Evolutionary conservation across 495 filamentous ascomycete species (phyloP), one percentile per base, ranked within the genome.

Genomic region (Penicillium dipodomyicola): DNA sequence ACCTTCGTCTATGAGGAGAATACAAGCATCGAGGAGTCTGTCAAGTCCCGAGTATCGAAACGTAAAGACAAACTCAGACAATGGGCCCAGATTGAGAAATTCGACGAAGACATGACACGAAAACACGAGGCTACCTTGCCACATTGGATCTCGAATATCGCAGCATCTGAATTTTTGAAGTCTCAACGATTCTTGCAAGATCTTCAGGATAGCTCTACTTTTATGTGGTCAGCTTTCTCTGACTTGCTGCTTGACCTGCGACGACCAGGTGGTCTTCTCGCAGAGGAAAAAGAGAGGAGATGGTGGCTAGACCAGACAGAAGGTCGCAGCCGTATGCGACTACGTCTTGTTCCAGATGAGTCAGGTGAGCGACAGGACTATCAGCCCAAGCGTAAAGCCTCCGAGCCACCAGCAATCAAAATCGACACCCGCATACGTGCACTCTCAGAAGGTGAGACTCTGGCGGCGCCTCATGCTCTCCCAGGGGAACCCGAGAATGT

Each of bases 241-340:
- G 88, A 84, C 61, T 82, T 97, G 61, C 83, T 90, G 45, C 73
- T 84, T 55, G 87, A 91, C 46, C 75, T 96, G 42, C 78, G 79
- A 42, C 82, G 90, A 20, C 88, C 89, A 10, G 88, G 89, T 43
- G 91, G 89, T 15, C 77, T 97, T 22, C 84, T 96, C 39, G 84
- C 88, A 45, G 81, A 87, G 45, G 73, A 78, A 0, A 77, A 79
- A 17, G 69, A 81, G 14, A 78, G 76, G 4, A 96, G 89, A 67
- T 97, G 91, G 91, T 90, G 88, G 65, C 82, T 98, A 8, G 94
- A 98, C 67, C 84, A 94, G 64, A 97, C 92, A 0, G 94, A 98
- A 75, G 95, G 93, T 37, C 84, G 92, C 15, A 96, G 96, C 67
- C 88, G 95, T 35, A 97, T 97, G 92, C 83, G 95, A 40, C 77